phyloP scores from a whole-genome alignment of 352 stramenopile species.

The Globisporangium sylvaticum region DNA sequence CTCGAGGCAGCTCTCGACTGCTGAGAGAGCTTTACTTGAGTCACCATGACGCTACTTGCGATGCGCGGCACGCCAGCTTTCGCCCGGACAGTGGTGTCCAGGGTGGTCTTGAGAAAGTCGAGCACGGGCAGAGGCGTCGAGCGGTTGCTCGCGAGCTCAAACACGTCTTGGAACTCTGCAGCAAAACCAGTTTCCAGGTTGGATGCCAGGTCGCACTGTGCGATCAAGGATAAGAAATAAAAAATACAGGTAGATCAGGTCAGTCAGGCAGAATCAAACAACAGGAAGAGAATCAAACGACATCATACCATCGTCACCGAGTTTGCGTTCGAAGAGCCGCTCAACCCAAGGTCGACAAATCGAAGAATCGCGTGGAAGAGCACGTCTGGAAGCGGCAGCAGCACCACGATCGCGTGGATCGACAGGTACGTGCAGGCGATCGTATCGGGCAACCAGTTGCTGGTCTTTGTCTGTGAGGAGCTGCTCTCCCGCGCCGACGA shows the following conservation, averaged over 20 bases:
- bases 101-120: constrained; percentile 39
- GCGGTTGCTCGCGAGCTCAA: constrained; percentile 54
- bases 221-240: background rate
- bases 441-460: constrained; percentile 46
- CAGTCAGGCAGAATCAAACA: constrained; percentile 1
- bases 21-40: constrained; percentile 40
- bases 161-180: constrained; percentile 73
- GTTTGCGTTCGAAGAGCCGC: constrained; percentile 19
- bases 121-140: constrained; percentile 43
- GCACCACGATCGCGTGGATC: constrained; percentile 57
- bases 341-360: constrained; percentile 62
- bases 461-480: background rate
- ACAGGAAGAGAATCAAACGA: background rate
- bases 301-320: constrained; percentile 47
- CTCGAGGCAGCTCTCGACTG: constrained; percentile 44
- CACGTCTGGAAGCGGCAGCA: constrained; percentile 70
- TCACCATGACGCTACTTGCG: constrained; percentile 39
- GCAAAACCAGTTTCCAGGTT: constrained; percentile 51
- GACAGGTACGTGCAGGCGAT: constrained; percentile 58
- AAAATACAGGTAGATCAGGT: background rate
- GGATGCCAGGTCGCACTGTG: constrained; percentile 40
- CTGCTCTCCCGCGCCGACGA: background rate
- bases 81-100: constrained; percentile 24
- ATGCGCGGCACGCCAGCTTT: constrained; percentile 24
- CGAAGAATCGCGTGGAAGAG: constrained; percentile 58